Evolutionary conservation across 805 yeast species (phyloP), one percentile per base, ranked within the genome.

Genomic region (Candida yuanshanica): DNA sequence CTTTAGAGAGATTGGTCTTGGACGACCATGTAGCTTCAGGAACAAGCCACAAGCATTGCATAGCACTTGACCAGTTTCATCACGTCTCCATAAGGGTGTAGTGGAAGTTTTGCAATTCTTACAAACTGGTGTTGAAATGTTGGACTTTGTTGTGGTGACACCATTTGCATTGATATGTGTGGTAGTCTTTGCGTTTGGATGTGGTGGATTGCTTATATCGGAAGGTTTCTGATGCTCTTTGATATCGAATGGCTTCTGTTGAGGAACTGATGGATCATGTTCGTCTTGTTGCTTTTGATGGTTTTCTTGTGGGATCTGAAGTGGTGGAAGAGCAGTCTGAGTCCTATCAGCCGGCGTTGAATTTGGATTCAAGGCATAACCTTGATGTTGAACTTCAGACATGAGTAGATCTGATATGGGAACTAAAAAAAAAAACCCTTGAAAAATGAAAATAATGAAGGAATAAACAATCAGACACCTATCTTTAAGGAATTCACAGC

Each of bases 11-110:
- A 89, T 89, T 6, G 98, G 97, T 54, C 98, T 73, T 29, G 96
- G 87, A 40, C 95, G 76, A 20, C 96, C 96, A 58, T 90, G 98
- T 33, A 90, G 72, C 64, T 90, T 90, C 45, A 89, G 65, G 55
- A 88, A 88, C 37, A 88, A 68, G 0, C 96, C 96, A 67, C 96
- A 88, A 9, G 98, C 98, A 65, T 90, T 90, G 62, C 98, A 90
- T 36, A 90, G 71, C 25, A 90, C 95, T 53, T 81, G 83, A 13
- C 95, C 95, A 10, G 85, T 77, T 55, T 89, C 96, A 63, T 90
- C 96, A 48, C 97, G 72, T 63, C 97, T 75, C 97, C 97, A 90
- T 22, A 90, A 68, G 1, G 98, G 97, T 2, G 98, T 90, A 2
- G 93, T 90, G 44, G 88, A 84, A 2, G 98, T 90, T 55, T 82